A percentile compares a stretch with the other conserved stretches of the same genome.
Evolutionary conservation across 2,329 filamentous ascomycete species (phyloP).

Genomic region (Xylariaceae sp.): DNA sequence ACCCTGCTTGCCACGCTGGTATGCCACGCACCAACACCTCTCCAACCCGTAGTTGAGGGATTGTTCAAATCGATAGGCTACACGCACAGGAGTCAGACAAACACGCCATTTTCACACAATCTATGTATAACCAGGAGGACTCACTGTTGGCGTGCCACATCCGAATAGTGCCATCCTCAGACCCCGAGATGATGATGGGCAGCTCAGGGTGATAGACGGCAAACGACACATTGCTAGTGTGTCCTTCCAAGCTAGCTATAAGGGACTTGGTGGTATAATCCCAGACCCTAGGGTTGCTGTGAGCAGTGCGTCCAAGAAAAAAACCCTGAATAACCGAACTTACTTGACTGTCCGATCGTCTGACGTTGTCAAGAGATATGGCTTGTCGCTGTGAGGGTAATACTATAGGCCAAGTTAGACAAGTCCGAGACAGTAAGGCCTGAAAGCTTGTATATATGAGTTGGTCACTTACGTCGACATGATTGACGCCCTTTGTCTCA

Average conservation of each 20-base stretch:
- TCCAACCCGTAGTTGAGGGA: constrained; percentile 94
- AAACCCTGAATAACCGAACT: too few species aligned
- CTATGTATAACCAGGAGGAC: background rate
- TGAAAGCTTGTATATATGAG: too few species aligned
- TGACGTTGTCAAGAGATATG: constrained; percentile 90
- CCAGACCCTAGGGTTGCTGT: constrained; percentile 56
- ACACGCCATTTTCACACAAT: background rate
- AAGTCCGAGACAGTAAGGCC: background rate
- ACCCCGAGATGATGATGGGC: constrained; percentile 94
- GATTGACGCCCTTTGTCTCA: constrained; percentile 95
- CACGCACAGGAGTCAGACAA: constrained; percentile 5
- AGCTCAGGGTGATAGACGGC: constrained; percentile 97
- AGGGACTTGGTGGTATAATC: constrained; percentile 98
- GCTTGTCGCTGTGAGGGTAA: constrained; percentile 67
- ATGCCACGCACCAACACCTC: constrained; percentile 94
- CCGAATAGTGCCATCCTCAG: constrained; percentile 94
- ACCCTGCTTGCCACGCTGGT: constrained; percentile 89
- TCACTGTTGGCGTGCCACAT: constrained; percentile 92
- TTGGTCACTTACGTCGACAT: constrained; percentile 60
- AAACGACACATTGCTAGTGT: constrained; percentile 97
- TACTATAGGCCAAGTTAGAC: constrained; percentile 38
- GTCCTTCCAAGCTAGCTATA: constrained; percentile 92
- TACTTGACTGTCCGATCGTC: constrained; percentile 91
- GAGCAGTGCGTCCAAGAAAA: background rate
- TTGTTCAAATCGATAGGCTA: constrained; percentile 83